These are phyloP conservation scores for Fusarium nisikadoi DNA, from an alignment of 2,329 filamentous ascomycete species.

Conservation along the genomic window DNA sequence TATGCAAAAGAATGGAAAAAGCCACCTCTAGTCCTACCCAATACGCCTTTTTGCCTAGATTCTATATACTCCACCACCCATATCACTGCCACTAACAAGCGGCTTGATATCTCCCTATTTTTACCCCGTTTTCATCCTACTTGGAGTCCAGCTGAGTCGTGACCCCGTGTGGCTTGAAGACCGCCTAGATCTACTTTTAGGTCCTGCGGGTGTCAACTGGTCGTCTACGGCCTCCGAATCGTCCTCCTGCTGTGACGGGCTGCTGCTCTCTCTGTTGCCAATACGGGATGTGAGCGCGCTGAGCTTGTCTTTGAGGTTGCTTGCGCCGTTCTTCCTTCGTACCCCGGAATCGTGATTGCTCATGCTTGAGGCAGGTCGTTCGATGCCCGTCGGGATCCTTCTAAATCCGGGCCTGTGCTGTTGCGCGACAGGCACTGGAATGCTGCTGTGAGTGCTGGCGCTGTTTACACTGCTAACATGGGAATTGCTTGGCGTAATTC, in stretches of 20 bases:
- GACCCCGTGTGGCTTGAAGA: conserved; percentile 34
- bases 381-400: conserved; percentile 38
- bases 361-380: conserved; percentile 49
- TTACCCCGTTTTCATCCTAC: conserved; percentile 30
- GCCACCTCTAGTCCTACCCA: conserved; percentile 15
- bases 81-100: conserved; percentile 3
- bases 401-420: conserved; percentile 38
- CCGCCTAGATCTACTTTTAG: conserved; percentile 29
- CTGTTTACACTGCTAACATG: conserved; percentile 19
- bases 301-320: conserved; percentile 51
- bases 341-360: conserved; percentile 44
- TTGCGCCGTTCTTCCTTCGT: conserved; percentile 45
- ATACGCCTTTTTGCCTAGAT: conserved; percentile 31
- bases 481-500: conserved; percentile 24
- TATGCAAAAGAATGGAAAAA: conserved; percentile 30
- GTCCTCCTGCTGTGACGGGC: conserved; percentile 36
- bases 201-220: conserved; percentile 14
- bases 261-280: conserved; percentile 36
- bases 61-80: conserved; percentile 23
- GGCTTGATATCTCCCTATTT: conserved; percentile 3
- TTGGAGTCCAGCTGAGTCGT: conserved; percentile 30
- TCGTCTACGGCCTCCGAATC: conserved; percentile 38
- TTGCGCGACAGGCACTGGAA: conserved; percentile 19
- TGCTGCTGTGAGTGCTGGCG: conserved; percentile 33
- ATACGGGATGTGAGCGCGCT: conserved; percentile 49